A percentile compares a stretch with the other conserved stretches of the same genome.
Conservation (phyloP, 192 early-diverging fungal genomes). For the Kappamyces sp. region DNA sequence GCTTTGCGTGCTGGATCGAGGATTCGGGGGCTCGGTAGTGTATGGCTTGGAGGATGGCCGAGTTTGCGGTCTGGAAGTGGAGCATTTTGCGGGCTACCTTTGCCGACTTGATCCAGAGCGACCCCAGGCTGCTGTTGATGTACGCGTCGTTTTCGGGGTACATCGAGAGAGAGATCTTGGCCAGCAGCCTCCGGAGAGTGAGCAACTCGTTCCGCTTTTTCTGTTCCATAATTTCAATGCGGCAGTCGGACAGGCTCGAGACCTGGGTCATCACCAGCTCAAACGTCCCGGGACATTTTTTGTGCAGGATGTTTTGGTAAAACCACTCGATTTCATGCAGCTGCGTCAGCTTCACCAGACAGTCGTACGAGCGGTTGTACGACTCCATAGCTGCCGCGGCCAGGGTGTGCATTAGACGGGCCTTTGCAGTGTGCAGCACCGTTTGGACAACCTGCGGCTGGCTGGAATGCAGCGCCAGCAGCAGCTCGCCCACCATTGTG, state of each 20-base stretch:
- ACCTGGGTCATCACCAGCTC: too few species aligned
- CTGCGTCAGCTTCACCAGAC: slow-evolving; percentile 58
- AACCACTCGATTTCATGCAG: slow-evolving; percentile 56
- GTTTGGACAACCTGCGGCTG: slow-evolving; percentile 22
- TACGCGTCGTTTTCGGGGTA: neutral
- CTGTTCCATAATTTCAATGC: too few species aligned
- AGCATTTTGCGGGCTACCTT: slow-evolving; percentile 50
- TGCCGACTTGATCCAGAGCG: slow-evolving; percentile 64
- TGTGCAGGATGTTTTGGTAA: slow-evolving; percentile 9
- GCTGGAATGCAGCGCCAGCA: slow-evolving; percentile 41
- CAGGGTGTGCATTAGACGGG: slow-evolving; percentile 42
- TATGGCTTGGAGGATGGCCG: slow-evolving; percentile 51
- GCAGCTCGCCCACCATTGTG: slow-evolving; percentile 43
- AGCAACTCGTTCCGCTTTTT: neutral
- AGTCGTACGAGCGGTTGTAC: slow-evolving; percentile 55
- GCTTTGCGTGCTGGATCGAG: slow-evolving; percentile 55
- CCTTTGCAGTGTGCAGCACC: slow-evolving; percentile 37
- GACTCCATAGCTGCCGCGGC: slow-evolving; percentile 60
- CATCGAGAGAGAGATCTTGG: too few species aligned
- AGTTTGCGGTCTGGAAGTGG: slow-evolving; percentile 52
- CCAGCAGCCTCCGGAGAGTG: neutral
- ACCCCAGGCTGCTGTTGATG: slow-evolving; percentile 26
- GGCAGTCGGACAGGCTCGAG: neutral
- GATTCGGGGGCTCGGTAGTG: slow-evolving; percentile 31
- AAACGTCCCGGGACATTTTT: too few species aligned